These are phyloP conservation scores for Prillingera fragicola DNA, from an alignment of 1,284 basidiomycete species.

Conservation along the genomic window DNA sequence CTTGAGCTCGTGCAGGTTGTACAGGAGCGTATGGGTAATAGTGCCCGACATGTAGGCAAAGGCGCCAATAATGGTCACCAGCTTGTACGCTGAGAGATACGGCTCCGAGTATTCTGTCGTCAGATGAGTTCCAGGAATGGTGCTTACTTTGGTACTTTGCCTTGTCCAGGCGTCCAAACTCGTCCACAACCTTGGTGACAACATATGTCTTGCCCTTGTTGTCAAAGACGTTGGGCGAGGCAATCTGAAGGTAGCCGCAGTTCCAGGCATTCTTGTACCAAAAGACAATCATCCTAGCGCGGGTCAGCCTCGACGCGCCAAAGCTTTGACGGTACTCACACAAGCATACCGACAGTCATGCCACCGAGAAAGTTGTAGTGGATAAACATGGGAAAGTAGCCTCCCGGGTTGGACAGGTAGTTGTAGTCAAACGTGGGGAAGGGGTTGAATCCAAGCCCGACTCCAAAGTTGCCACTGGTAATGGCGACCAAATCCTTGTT, in stretches of 20 bases:
- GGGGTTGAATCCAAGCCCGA: constrained; percentile 39
- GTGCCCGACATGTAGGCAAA: constrained; percentile 15
- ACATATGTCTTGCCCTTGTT: constrained; percentile 9
- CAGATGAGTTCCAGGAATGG: not conserved
- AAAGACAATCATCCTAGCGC: constrained; percentile 8
- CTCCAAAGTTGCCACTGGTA: constrained; percentile 33
- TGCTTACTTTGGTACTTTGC: constrained; percentile 11
- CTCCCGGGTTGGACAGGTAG: constrained; percentile 13
- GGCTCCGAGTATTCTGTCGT: constrained; percentile 10
- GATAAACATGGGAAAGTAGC: constrained; percentile 10
- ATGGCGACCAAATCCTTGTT: constrained; percentile 28
- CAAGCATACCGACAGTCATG: constrained; percentile 2
- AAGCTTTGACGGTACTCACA: constrained; percentile 8
- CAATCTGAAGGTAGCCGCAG: constrained; percentile 77
- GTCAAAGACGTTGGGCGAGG: constrained; percentile 32
- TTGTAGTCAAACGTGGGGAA: constrained; percentile 44
- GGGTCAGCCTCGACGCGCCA: not conserved
- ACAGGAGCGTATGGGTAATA: constrained; percentile 39
- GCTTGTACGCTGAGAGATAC: constrained; percentile 6
- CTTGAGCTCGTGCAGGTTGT: constrained; percentile 45
- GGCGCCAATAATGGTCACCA: constrained; percentile 7
- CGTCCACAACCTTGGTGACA: constrained; percentile 13
- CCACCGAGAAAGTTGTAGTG: constrained; percentile 12
- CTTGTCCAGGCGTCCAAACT: constrained; percentile 5
- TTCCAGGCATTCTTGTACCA: constrained; percentile 61